A percentile compares a stretch with the other conserved stretches of the same genome.
Conservation (phyloP, 169 alveolate species). For the Eimeria maxima region DNA sequence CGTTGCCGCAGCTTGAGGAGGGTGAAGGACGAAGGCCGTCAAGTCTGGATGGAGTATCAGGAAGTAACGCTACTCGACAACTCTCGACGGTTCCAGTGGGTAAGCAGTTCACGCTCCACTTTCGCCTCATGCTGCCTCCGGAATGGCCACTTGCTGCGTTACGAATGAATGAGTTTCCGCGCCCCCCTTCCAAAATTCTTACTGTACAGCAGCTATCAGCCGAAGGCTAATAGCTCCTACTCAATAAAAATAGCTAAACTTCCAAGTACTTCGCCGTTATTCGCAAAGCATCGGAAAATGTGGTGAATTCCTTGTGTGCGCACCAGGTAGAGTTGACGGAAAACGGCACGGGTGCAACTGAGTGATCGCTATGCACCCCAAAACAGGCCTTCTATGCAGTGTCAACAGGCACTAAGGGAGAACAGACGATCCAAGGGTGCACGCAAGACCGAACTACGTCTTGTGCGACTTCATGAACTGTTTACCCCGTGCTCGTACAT, state of each 20-base stretch:
- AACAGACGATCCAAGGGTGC: neutral
- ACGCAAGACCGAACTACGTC: neutral
- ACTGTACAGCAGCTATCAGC: neutral
- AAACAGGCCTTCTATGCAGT: no score
- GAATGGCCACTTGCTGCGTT: neutral
- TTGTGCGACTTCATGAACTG: neutral
- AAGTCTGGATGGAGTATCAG: constrained; percentile 58
- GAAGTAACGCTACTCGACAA: constrained; percentile 26
- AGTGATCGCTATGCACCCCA: neutral
- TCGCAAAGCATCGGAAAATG: neutral
- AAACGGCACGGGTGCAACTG: neutral
- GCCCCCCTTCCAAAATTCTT: no score
- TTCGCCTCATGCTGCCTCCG: neutral
- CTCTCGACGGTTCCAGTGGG: constrained; percentile 59
- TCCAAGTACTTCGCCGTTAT: neutral
- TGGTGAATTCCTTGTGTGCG: neutral
- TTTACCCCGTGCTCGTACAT: neutral
- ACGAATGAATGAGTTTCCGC: neutral
- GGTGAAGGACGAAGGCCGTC: constrained; percentile 39
- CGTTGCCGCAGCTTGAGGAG: constrained; percentile 50
- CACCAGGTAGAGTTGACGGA: constrained; percentile 11
- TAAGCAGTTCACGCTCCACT: neutral
- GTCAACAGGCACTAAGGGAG: neutral
- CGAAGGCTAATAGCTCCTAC: neutral
- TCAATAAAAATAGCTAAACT: neutral